Base-by-base conservation (phyloP, 2,329 filamentous ascomycete genomes). In the Macroventuria anomochaeta region DNA sequence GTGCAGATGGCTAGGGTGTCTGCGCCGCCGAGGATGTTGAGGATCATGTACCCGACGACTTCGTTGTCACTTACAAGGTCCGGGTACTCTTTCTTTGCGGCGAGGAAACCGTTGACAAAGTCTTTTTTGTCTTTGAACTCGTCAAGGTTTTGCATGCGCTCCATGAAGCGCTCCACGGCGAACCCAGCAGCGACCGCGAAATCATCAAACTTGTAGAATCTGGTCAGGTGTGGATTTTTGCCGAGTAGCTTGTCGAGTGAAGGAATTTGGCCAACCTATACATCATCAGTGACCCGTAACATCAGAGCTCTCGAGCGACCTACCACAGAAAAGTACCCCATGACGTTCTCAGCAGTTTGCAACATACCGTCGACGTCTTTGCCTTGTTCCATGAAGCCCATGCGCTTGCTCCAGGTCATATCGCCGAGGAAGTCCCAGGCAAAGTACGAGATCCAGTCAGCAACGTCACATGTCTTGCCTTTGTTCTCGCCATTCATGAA, bases 341-440 rank as follows among this genome's bases (percentile, higher is more conserved):
- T 65, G 3, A 64, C 61, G 4, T 64, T 58, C 25, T 61, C 78
- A 26, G 79, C 72, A 40, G 79, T 75, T n/a, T 47, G 49, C 12
- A 72, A 47, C 59, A 70, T 63, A 36, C 58, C 56, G 5, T 75
- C 74, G 23, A 79, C 65, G 49, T 79, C 77, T 15, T 62, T 60
- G 0, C 73, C 76, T 38, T 70, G 57, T 46, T 79, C 71, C 40
- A 79, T 67, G 58, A 79, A 79, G 0, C 77, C 77, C 7, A 78
- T 67, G n/a, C 69, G 70, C 55, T 74, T 71, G 15, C 71, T 69
- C 56, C 77, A 79, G 0, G 73, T 76, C 46, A 79, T 62, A 34
- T 78, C 71, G 1, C 74, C 73, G 0, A 80, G 60, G 6, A 78
- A 63, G 36, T 64, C 61, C 58, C 61, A 67, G 20, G 66, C 57